Evolutionary conservation across 169 alveolate genomes (phyloP), one percentile per base, ranked within the genome.

Genomic region (Babesia ovis): DNA sequence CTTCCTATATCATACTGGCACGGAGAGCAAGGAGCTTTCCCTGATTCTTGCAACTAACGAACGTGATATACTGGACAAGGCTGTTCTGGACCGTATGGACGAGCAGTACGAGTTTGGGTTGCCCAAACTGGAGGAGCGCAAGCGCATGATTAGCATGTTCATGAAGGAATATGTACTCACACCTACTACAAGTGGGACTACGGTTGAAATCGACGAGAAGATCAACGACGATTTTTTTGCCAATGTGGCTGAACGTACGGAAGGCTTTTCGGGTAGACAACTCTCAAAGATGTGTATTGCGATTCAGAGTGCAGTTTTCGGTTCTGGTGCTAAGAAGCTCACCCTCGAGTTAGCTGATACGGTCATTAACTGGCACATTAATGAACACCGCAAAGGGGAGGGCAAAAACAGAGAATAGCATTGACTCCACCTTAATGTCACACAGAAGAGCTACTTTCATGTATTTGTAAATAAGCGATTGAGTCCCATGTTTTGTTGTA

Each of bases 1-100:
- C 37, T 96, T 97, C 79, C 89, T 97, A 22, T 95, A 94, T 80
- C 97, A 97, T 91, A 97, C 99, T 4, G 99, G 99, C 43, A 92
- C 98, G 18, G 98, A 96, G 54, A 91, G 94, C 31, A 91, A 90
- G 57, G 96, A 96, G 48, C 92, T 96, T 54, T 92, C 96, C 45
- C 83, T 96, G 8, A 92, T 97, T 18, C 84, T 97, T 68, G 99
- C 99, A 9, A 95, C 99, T 23, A 97, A 97, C 80, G 91, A 94
- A 68, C 97, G 97, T 39, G 96, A 96, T 22, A 84, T 95, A 54
- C 89, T 97, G 39, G 99, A 97, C 89, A 88, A 61, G 64, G 98
- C 98, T 14, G 94, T 96, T 16, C 86, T 94, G 20, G 98, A 95
- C 79, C 83, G 99, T 57, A 79, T 95, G 34, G 99, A 97, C 86